Conservation (phyloP, 805 yeast species). For the Maudiozyma turicensis region DNA sequence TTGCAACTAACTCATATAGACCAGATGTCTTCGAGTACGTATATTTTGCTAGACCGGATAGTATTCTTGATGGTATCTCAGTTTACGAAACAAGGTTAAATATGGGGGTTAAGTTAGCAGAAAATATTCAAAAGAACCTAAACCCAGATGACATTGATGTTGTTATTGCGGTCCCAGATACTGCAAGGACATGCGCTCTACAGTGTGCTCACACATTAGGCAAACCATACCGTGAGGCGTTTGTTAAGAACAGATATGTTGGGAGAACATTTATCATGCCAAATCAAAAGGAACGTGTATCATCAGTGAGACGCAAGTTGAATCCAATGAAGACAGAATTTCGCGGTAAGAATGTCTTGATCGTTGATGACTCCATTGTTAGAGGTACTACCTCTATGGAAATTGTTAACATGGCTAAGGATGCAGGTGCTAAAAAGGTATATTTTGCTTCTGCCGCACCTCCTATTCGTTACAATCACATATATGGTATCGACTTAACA, state of each 20-base stretch:
- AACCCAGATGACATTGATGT: slow-evolving; percentile 67
- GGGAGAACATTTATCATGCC: slow-evolving; percentile 99
- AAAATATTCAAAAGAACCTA: slow-evolving; percentile 45
- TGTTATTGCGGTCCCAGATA: slow-evolving; percentile 96
- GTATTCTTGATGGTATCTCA: slow-evolving; percentile 92
- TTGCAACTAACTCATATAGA: slow-evolving; percentile 64
- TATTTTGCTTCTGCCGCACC: slow-evolving; percentile 97
- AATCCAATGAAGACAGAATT: slow-evolving; percentile 96
- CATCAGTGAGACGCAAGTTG: slow-evolving; percentile 86
- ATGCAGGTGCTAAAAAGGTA: slow-evolving; percentile 94
- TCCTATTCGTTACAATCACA: slow-evolving; percentile 91
- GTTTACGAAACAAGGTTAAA: slow-evolving; percentile 86
- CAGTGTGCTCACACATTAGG: slow-evolving; percentile 79
- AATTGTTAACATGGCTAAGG: slow-evolving; percentile 96
- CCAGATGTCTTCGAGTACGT: slow-evolving; percentile 97
- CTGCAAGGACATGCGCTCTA: slow-evolving; percentile 90
- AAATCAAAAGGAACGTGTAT: slow-evolving; percentile 85
- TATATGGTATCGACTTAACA: slow-evolving; percentile 95
- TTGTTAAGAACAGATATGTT: slow-evolving; percentile 91
- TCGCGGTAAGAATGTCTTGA: slow-evolving; percentile 68
- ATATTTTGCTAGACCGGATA: slow-evolving; percentile 95
- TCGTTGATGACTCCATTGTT: slow-evolving; percentile 95
- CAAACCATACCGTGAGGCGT: slow-evolving; percentile 90
- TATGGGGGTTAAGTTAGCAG: slow-evolving; percentile 88
- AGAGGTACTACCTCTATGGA: slow-evolving; percentile 96